Conservation (phyloP, 169 alveolate genomes). For the Eimeria sp. region DNA sequence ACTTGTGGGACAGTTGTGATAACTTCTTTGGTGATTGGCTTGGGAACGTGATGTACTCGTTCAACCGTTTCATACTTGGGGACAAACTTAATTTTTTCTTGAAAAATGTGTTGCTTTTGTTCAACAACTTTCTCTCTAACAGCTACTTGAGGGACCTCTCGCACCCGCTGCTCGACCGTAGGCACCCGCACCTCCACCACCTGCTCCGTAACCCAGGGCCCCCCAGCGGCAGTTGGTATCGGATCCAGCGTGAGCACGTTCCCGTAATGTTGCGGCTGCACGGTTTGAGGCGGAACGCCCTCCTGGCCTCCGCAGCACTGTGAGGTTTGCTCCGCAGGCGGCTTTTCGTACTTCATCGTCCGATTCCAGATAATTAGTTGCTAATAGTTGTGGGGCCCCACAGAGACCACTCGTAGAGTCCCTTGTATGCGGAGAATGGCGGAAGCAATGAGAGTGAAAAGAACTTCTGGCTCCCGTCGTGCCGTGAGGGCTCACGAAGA, state of each 20-base stretch:
- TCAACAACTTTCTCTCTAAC: conserved; percentile 33
- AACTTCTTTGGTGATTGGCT: conserved; percentile 25
- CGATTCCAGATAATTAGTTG: neutral
- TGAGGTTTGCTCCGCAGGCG: neutral
- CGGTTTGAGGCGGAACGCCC: neutral
- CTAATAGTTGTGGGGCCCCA: conserved; percentile 11
- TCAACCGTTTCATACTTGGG: conserved; percentile 45
- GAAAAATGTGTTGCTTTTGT: neutral
- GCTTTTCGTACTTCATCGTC: neutral
- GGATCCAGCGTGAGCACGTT: neutral
- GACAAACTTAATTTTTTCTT: conserved; percentile 46
- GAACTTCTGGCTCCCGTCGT: neutral
- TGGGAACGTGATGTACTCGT: conserved; percentile 52
- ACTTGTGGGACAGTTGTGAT: conserved; percentile 64
- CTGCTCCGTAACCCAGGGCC: conserved; percentile 41
- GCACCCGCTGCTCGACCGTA: conserved; percentile 12
- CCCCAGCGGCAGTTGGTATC: neutral
- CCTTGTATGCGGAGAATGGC: neutral
- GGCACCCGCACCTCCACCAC: conserved; percentile 52
- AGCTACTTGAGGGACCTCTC: conserved; percentile 63
- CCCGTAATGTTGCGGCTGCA: conserved; percentile 8
- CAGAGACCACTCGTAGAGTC: neutral
- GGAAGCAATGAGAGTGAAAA: neutral
- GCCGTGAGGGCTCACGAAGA: neutral
- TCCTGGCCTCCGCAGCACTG: neutral